Evolutionary conservation across 2,329 filamentous ascomycete genomes (phyloP).

Genomic region (Sphaerostilbella broomeana): DNA sequence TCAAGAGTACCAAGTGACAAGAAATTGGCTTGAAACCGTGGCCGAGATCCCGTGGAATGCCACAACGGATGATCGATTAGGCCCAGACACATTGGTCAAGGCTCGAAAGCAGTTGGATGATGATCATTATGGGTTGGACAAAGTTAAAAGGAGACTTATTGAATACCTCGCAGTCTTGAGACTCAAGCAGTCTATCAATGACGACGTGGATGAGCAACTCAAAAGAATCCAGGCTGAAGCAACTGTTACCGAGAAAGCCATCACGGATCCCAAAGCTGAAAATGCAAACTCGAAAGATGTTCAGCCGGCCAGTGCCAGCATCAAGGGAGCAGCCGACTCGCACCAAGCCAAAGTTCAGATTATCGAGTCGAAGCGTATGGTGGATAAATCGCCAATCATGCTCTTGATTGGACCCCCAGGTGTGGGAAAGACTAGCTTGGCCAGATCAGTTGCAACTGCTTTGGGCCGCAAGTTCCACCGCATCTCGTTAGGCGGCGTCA

Average conservation of each 20-base stretch:
- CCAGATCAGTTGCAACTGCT: slow-evolving; percentile 85
- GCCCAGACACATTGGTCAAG: slow-evolving; percentile 66
- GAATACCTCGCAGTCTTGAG: slow-evolving; percentile 96
- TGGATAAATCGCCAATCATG: slow-evolving; percentile 93
- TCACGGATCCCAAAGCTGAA: slow-evolving; percentile 17
- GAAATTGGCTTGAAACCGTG: slow-evolving; percentile 90
- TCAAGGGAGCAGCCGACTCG: slow-evolving; percentile 24
- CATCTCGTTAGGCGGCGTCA: slow-evolving; percentile 90
- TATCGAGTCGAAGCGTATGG: slow-evolving; percentile 73
- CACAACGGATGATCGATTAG: slow-evolving; percentile 78
- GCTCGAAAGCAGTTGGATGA: slow-evolving; percentile 89
- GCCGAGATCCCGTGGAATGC: slow-evolving; percentile 90
- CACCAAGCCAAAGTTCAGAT: slow-evolving; percentile 61
- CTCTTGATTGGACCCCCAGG: slow-evolving; percentile 89
- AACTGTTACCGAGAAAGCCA: slow-evolving; percentile 47
- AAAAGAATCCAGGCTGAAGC: slow-evolving; percentile 57
- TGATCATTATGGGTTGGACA: slow-evolving; percentile 93
- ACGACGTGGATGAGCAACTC: slow-evolving; percentile 74
- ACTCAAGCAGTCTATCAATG: slow-evolving; percentile 85
- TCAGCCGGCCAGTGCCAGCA: neutral
- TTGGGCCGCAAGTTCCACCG: slow-evolving; percentile 93
- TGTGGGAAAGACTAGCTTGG: slow-evolving; percentile 91
- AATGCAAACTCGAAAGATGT: slow-evolving; percentile 13
- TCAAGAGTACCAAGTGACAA: slow-evolving; percentile 88
- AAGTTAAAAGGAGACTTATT: slow-evolving; percentile 91